Percentiles rank a stretch among this genome's conserved stretches.
phyloP scores from a whole-genome alignment of 2,329 filamentous ascomycete species.

The Aspergillus terreus region DNA sequence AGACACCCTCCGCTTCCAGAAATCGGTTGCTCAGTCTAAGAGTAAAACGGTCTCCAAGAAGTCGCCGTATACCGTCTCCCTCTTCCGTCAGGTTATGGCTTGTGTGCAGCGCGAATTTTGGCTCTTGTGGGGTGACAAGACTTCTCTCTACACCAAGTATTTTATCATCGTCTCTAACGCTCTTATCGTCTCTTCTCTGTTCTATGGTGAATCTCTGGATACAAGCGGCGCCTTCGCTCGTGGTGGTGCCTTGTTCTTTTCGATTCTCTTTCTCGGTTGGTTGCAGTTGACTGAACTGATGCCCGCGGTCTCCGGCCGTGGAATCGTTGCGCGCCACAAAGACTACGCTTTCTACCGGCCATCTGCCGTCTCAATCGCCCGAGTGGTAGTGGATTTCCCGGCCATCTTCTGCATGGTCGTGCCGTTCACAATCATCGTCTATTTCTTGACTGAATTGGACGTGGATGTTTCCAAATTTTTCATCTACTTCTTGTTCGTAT shows the following conservation, averaged over 20 bases:
- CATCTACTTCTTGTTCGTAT: constrained; percentile 63
- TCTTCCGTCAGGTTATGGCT: constrained; percentile 62
- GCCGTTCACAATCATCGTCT: constrained; percentile 61
- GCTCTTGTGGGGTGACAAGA: constrained; percentile 71
- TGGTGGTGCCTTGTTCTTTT: constrained; percentile 64
- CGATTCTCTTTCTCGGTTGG: constrained; percentile 64
- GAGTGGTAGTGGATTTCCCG: constrained; percentile 62
- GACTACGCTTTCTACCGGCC: constrained; percentile 69
- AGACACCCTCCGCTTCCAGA: constrained; percentile 63
- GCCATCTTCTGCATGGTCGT: constrained; percentile 57
- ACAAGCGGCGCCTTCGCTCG: constrained; percentile 61
- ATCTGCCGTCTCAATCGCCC: constrained; percentile 59
- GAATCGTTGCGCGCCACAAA: constrained; percentile 64
- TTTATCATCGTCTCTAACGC: constrained; percentile 73
- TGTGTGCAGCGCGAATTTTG: constrained; percentile 70
- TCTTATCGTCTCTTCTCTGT: constrained; percentile 74
- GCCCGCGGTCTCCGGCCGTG: constrained; percentile 68
- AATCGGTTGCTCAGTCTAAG: constrained; percentile 60
- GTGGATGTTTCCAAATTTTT: constrained; percentile 61
- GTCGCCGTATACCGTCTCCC: constrained; percentile 73
- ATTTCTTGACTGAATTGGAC: constrained; percentile 61
- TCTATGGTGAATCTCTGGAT: constrained; percentile 62
- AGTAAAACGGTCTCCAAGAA: constrained; percentile 65
- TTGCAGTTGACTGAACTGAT: constrained; percentile 75
- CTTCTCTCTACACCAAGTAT: constrained; percentile 72